Evolutionary conservation across 2,329 filamentous ascomycete species (phyloP), one percentile per base, ranked within the genome.

Genomic region (Penicillium sp.): DNA sequence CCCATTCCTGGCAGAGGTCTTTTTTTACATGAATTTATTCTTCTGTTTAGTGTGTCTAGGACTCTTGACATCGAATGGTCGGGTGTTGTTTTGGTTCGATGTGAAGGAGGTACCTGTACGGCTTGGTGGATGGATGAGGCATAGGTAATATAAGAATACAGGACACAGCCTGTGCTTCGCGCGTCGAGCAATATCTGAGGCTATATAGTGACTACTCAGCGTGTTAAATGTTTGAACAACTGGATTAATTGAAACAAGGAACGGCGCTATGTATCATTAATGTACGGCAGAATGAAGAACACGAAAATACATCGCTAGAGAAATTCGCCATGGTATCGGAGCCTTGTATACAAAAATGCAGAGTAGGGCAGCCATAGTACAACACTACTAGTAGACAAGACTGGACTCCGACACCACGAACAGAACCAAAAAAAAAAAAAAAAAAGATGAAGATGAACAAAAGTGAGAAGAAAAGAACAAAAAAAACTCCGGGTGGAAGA

Each of bases 201-300:
- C 13, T 41, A 41, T 41, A 41, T 41, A 41, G 35, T 15, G 35
- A 13, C 11, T 5, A 41, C 15, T 38, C 15, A 13, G 11, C 5
- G 2, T 13, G 3, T 26, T 13, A 19, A 8, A 11, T 35, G 51
- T 17, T 38, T 17, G 51, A 52, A 59, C 47, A 54, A 59, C 38
- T 31, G 58, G 58, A 64, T 38, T 67, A 15, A 64, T 65, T 60
- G 61, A 66, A 58, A 26, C 64, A 67, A 64, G 56, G 61, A 67
- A 66, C 62, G 61, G 58, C 64, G 67, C 67, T 69, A 69, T 69
- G 66, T 69, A 65, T 69, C 67, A 67, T 64, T 64, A 65, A 67
- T 66, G 62, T 65, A 64, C 64, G 56, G 38, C 52, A 58, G 59
- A 64, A 63, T 52, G 31, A 53, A 56, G 59, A 51, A 60, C 54